Base-by-base conservation (phyloP, 805 yeast genomes). In the Candida mattraensis region DNA sequence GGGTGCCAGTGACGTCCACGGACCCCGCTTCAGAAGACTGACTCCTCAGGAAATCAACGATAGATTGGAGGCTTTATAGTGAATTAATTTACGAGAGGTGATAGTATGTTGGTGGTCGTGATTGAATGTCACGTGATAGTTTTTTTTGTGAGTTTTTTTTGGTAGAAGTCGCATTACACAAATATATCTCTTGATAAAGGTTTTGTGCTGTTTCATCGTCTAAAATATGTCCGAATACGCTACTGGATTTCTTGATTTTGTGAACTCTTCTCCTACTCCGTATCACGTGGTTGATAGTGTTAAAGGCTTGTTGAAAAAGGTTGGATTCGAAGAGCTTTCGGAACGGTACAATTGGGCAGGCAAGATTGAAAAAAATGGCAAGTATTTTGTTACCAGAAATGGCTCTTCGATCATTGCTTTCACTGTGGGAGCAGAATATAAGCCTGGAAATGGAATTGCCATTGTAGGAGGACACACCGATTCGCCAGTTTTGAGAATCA, bases 401-500 rank as follows among this genome's bases (percentile, higher is more conserved):
- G 85, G 79, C 15, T 86, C 96, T 3, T 86, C 96, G 1, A 68
- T 91, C 17, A 80, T 91, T 47, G 96, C 96, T 1, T 89, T 91
- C 62, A 75, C 80, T 2, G 81, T 87, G 13, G 96, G 96, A 23
- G 72, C 72, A 2, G 55, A 76, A 30, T 86, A 84, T 78, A 52
- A 58, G 34, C 80, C 84, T 3, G 96, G 95, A 8, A 79, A 82
- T 44, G 91, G 95, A 7, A 70, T 88, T 43, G 78, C 97, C 5
- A 80, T 93, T 35, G 83, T 89, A 22, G 99, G 98, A 12, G 96
- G 96, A 2, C 99, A 91, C 61, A 89, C 97, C 0, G 99, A 91
- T 60, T 85, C 95, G 4, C 98, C 98, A 8, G 79, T 87, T 20
- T 69, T 91, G 47, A 74, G 95, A 56, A 76, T 91, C 48, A 93